Evolutionary conservation across 1,139 yeast species (phyloP), one percentile per base, ranked within the genome.

Genomic region (Yamadazyma kanchanaburiensis): DNA sequence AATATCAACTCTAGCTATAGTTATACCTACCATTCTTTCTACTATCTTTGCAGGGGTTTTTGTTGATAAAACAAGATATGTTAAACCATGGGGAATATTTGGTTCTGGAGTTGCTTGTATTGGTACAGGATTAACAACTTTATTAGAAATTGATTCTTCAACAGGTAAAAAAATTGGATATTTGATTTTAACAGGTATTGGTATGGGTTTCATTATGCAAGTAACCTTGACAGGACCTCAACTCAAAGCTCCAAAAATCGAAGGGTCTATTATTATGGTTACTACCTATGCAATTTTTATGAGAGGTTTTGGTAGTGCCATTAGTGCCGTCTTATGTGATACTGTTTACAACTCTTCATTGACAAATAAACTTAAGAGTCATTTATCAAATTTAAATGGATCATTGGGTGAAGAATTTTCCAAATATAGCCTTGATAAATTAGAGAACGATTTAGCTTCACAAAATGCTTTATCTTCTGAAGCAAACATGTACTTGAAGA

Each of bases 261-360:
- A 62, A 3, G 70, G 70, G 10, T 57, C 61, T 7, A 48, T 51
- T 15, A 64, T 66, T 27, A 45, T 62, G 55, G 50, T 66, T 5
- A 62, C 70, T 3, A 48, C 64, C 4, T 53, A 55, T 27, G 22
- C 59, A 15, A 55, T 55, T 37, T 60, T 62, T 34, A 34, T 37
- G 15, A 56, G 70, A 41, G 44, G 60, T 2, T 36, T 64, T 12
- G 56, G 57, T 5, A 64, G 60, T 30, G 48, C 70, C 4, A 20
- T 63, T 16, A 51, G 60, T 10, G 49, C 60, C 7, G 53, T 53
- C 27, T 46, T 65, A 31, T 56, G 64, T 14, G 63, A 62, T 35
- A 54, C 63, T 1, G 57, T 55, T 6, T 64, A 61, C 43, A 44
- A 55, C n/a, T 30, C 64, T 1, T 40, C 66, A 1, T 49, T 60